phyloP scores from a whole-genome alignment of 139 green algal species.

The Tetradesmus obliquus region DNA sequence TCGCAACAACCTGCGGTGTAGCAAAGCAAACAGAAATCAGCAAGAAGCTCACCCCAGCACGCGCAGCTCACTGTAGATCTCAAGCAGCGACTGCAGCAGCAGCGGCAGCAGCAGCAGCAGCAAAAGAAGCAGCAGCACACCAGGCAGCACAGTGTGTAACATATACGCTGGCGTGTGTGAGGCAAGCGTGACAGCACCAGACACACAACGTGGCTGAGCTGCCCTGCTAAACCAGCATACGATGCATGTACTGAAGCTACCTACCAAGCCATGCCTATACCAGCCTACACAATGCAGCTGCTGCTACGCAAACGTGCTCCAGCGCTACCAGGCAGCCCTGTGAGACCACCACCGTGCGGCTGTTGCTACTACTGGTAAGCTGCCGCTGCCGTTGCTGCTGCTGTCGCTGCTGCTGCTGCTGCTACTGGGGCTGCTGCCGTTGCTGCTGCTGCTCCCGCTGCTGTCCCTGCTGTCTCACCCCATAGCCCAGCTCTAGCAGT shows the following conservation, averaged over 20 bases:
- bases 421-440: no score
- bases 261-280: no score
- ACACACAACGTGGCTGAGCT: no score
- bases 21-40: no score
- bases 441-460: no score
- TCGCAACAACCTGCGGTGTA: no score
- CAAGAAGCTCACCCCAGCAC: slow-evolving; percentile 55
- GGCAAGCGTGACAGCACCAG: neutral
- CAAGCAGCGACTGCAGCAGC: slow-evolving; percentile 62
- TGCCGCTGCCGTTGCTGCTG: neutral
- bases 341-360: neutral
- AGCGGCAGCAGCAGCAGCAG: neutral
- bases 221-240: no score
- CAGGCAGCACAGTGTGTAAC: neutral
- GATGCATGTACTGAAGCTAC: no score
- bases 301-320: neutral
- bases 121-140: neutral
- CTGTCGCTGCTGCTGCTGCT: no score
- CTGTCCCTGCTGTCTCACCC: slow-evolving; percentile 43
- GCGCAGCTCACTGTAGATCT: slow-evolving; percentile 80
- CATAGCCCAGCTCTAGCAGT: slow-evolving; percentile 76
- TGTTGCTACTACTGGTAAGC: neutral
- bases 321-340: no score
- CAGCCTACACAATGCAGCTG: neutral
- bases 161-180: no score